These are phyloP conservation scores for Solanum pimpinellifolium DNA, from an alignment of 257 asterid species.

Conservation along the genomic window DNA sequence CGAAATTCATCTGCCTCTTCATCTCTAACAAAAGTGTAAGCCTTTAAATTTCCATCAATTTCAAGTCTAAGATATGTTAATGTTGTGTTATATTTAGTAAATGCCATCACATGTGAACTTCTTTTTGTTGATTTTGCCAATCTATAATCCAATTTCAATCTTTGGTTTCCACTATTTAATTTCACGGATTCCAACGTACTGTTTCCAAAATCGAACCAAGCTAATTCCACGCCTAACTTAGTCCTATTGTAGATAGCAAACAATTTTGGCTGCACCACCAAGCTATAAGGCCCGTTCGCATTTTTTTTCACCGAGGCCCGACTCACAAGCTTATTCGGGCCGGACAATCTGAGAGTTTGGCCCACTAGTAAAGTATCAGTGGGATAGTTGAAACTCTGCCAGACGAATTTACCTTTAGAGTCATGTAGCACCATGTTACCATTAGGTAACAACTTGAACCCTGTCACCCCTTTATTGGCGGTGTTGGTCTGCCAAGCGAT, in stretches of 20 bases:
- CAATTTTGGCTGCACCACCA: background rate
- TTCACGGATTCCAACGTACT: background rate
- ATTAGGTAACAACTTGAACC: slow-evolving; percentile 1
- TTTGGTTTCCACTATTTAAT: background rate
- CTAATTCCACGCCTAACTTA: background rate
- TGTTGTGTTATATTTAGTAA: slow-evolving; percentile 22
- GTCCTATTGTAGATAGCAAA: background rate
- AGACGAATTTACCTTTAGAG: slow-evolving; percentile 3
- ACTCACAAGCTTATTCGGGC: slow-evolving; percentile 1
- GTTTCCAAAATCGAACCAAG: background rate
- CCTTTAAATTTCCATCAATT: slow-evolving; percentile 26
- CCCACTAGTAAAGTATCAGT: slow-evolving; percentile 4
- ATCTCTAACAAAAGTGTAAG: slow-evolving; percentile 12
- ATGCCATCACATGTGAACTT: background rate
- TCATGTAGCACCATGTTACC: slow-evolving; percentile 13
- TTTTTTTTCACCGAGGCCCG: background rate
- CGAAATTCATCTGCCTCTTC: background rate
- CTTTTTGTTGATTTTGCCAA: background rate
- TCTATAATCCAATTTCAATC: background rate
- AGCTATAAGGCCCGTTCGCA: background rate
- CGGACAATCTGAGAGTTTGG: background rate
- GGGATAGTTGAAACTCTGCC: slow-evolving; percentile 11
- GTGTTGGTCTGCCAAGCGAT: slow-evolving; percentile 12
- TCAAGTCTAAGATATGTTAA: slow-evolving; percentile 34
- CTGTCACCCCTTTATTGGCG: slow-evolving; percentile 3